Percentiles rank a stretch among this genome's conserved stretches.
Evolutionary conservation across 2,329 filamentous ascomycete genomes (phyloP).

Genomic region (Nemania serpens): DNA sequence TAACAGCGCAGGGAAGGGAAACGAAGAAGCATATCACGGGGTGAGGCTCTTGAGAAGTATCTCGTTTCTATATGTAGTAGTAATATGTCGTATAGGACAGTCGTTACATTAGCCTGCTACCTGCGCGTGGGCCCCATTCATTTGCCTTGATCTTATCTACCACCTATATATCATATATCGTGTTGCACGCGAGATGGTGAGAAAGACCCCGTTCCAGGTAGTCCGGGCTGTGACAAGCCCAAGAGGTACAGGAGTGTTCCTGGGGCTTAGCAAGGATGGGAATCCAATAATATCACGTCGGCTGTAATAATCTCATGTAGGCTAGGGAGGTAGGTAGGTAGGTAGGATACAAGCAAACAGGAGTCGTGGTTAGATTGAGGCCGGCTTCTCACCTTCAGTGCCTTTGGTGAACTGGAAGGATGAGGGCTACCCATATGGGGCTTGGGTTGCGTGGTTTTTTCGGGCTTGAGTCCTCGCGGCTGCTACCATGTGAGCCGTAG

Average conservation of each 20-base stretch:
- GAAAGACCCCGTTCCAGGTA: background rate
- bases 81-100: constrained; percentile 15
- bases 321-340: background rate
- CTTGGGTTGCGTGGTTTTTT: constrained; percentile 1
- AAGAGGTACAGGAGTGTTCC: constrained; percentile 1
- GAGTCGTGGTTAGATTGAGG: background rate
- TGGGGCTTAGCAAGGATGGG: constrained; percentile 3
- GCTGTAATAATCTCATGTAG: constrained; percentile 6
- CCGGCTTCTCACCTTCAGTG: background rate
- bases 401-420: background rate
- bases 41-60: constrained; percentile 13
- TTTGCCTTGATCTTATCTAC: constrained; percentile 15
- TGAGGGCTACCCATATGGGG: background rate
- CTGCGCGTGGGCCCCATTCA: constrained; percentile 11
- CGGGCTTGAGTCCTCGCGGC: constrained; percentile 3
- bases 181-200: background rate
- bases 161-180: background rate
- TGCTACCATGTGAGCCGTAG: constrained; percentile 18
- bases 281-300: constrained; percentile 9
- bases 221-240: background rate
- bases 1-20: background rate
- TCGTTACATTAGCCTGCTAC: constrained; percentile 15
- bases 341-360: background rate
- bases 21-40: constrained; percentile 6
- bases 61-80: constrained; percentile 26